phyloP scores from a whole-genome alignment of 1,284 basidiomycete species.

The Cutaneotrichosporon cavernicola region DNA sequence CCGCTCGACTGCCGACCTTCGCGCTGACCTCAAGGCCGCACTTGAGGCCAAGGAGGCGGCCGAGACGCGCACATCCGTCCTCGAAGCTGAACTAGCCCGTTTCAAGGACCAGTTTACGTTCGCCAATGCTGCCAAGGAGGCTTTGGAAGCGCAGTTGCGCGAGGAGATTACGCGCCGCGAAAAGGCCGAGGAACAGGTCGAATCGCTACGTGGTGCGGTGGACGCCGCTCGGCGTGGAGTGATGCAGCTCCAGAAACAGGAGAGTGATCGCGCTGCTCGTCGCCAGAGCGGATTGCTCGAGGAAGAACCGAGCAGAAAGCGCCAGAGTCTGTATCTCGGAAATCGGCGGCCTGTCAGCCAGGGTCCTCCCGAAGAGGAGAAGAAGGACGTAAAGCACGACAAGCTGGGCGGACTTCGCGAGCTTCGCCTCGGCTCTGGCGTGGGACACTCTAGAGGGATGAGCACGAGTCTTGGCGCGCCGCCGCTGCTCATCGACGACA shows the following conservation, averaged over 20 bases:
- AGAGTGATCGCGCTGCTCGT: slow-evolving; percentile 54
- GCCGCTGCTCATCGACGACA: slow-evolving; percentile 2
- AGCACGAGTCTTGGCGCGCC: slow-evolving; percentile 1
- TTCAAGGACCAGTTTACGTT: slow-evolving; percentile 48
- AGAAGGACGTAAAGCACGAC: slow-evolving; percentile 14
- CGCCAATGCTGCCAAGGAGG: slow-evolving; percentile 43
- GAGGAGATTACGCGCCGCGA: slow-evolving; percentile 62
- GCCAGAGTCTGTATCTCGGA: slow-evolving; percentile 21
- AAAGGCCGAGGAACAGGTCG: slow-evolving; percentile 72
- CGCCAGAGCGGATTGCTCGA: slow-evolving; percentile 7
- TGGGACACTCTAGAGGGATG: not conserved
- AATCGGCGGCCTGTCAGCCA: slow-evolving; percentile 12
- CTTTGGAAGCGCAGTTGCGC: slow-evolving; percentile 63
- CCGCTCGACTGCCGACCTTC: not conserved
- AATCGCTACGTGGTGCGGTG: slow-evolving; percentile 76
- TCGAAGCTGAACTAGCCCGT: slow-evolving; percentile 42
- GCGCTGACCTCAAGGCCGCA: slow-evolving; percentile 7
- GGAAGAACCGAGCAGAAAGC: slow-evolving; percentile 11
- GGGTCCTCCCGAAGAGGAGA: slow-evolving; percentile 3
- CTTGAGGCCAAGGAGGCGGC: slow-evolving; percentile 10
- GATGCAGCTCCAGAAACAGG: slow-evolving; percentile 77
- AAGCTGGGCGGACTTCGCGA: slow-evolving; percentile 15
- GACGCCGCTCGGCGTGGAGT: slow-evolving; percentile 85
- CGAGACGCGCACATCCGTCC: slow-evolving; percentile 19
- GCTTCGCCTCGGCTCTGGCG: slow-evolving; percentile 5